Percentiles rank a stretch among this genome's conserved stretches.
These are phyloP conservation scores for Solanum virginianum DNA, from an alignment of 257 asterid genomes.

Conservation along the genomic window DNA sequence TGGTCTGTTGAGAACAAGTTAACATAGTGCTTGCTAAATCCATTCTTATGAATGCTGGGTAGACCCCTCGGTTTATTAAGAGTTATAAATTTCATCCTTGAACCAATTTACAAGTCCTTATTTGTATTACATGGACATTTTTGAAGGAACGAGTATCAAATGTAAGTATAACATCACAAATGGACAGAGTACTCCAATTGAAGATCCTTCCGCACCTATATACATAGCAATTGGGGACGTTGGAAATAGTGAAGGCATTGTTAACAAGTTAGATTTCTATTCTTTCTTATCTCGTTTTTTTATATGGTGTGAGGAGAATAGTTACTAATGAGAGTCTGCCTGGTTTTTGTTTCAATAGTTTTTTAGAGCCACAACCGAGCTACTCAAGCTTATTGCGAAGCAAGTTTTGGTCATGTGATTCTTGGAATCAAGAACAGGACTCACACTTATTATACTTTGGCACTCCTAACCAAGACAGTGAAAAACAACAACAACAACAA, in stretches of 20 bases:
- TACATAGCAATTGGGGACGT: conserved; percentile 49
- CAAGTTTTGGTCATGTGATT: conserved; percentile 42
- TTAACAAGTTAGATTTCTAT: conserved; percentile 8
- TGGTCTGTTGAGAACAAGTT: conserved; percentile 44
- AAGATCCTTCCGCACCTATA: conserved; percentile 34
- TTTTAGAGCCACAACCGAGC: conserved; percentile 27
- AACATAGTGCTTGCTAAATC: conserved; percentile 40
- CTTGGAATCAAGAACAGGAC: conserved; percentile 41
- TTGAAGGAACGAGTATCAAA: conserved; percentile 33
- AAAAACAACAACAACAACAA: too few relatives aligned
- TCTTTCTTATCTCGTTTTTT: neutral
- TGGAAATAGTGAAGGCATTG: conserved; percentile 32
- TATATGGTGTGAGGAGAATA: neutral
- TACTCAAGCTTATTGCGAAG: conserved; percentile 41
- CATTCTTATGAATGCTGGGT: conserved; percentile 48
- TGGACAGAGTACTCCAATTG: conserved; percentile 24
- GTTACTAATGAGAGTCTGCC: neutral
- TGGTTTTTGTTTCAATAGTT: conserved; percentile 13
- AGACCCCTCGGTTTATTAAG: neutral
- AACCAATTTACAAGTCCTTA: neutral
- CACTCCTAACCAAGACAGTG: conserved; percentile 35
- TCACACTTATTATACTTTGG: conserved; percentile 36
- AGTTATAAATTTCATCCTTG: neutral
- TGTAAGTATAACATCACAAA: conserved; percentile 31
- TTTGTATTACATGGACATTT: neutral